Evolutionary conservation across 225 moss, liverwort and hornwort genomes (phyloP).

Genomic region (Climacium dendroides): DNA sequence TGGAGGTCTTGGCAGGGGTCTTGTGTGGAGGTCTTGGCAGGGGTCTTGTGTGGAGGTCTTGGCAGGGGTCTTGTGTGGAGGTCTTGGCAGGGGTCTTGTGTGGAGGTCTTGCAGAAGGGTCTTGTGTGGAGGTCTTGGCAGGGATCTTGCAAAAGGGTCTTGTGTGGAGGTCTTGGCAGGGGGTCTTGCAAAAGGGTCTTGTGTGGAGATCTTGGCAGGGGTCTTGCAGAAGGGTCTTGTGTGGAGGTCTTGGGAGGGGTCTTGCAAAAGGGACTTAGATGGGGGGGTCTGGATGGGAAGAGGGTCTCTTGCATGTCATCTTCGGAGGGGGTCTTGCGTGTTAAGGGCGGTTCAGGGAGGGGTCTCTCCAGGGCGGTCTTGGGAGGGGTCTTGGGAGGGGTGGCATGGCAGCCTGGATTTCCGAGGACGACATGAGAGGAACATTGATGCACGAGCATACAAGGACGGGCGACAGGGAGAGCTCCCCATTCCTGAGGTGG

Average conservation of each 20-base stretch:
- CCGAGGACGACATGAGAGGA: neutral
- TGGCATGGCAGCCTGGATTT: neutral
- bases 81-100: too few species aligned
- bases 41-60: neutral
- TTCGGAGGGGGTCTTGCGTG: neutral
- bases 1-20: neutral
- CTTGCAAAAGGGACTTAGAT: neutral
- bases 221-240: too few species aligned
- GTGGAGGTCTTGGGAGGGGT: neutral
- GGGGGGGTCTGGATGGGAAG: too few species aligned
- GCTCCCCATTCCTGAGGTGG: neutral
- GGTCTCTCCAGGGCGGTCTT: neutral
- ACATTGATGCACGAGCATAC: neutral
- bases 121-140: too few species aligned
- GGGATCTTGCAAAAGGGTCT: too few species aligned
- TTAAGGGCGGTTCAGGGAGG: neutral
- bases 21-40: neutral
- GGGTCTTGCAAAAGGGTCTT: neutral
- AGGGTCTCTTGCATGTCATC: too few species aligned
- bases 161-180: neutral
- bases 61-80: neutral
- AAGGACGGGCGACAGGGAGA: neutral
- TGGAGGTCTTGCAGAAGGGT: neutral
- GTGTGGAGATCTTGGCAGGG: too few species aligned
- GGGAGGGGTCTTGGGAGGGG: neutral